phyloP scores from a whole-genome alignment of 23 red algal species.

The Gracilaria caudata region DNA sequence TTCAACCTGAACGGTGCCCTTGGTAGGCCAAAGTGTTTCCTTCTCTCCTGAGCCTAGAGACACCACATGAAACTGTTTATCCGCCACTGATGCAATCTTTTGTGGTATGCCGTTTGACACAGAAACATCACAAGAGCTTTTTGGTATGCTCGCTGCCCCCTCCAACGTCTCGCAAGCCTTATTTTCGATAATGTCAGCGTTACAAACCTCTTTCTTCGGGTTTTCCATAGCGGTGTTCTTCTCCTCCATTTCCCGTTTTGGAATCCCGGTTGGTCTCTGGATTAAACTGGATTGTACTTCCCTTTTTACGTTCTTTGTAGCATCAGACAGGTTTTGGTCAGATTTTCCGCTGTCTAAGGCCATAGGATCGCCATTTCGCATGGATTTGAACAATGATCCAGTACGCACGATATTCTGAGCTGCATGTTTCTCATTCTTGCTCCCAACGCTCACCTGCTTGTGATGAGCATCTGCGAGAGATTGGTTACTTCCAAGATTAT shows the following conservation, averaged over 20 bases:
- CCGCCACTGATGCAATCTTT: neutral
- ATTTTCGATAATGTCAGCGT: neutral
- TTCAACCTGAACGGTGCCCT: neutral
- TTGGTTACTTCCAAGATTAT: neutral
- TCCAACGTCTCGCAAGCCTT: neutral
- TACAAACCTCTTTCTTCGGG: neutral
- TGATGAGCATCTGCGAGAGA: neutral
- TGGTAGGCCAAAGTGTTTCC: neutral
- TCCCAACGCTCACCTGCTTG: neutral
- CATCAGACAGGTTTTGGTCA: neutral
- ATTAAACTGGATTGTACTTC: neutral
- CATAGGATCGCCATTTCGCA: neutral
- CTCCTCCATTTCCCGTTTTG: neutral
- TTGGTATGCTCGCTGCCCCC: no score
- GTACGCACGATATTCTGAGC: neutral
- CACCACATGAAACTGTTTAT: neutral
- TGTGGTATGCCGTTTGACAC: neutral
- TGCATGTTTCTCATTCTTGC: neutral
- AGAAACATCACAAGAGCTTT: neutral
- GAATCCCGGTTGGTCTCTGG: neutral
- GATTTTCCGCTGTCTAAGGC: neutral
- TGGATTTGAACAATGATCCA: neutral
- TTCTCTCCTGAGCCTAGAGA: neutral
- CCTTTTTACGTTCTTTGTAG: neutral
- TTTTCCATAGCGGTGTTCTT: neutral